Evolutionary conservation across 371 early-diverging fungal species (phyloP).

Genomic region (Chytridiales sp.): DNA sequence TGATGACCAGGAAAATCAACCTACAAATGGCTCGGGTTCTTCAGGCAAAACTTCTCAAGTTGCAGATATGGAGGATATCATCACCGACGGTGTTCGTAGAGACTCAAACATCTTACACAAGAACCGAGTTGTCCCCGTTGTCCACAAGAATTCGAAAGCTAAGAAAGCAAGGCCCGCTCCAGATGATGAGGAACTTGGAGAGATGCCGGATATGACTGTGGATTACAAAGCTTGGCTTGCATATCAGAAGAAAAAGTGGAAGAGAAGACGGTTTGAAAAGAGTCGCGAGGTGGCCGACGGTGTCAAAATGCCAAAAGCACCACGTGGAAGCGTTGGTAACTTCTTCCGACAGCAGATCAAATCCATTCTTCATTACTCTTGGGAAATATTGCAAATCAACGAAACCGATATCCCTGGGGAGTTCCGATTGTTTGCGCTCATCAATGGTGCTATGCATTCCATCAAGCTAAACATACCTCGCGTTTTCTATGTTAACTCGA

Average conservation of each 20-base stretch:
- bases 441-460: slow-evolving; percentile 66
- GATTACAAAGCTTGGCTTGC: slow-evolving; percentile 39
- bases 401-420: slow-evolving; percentile 82
- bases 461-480: slow-evolving; percentile 79
- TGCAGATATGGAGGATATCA: slow-evolving; percentile 35
- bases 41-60: not conserved
- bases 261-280: slow-evolving; percentile 23
- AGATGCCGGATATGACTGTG: slow-evolving; percentile 24
- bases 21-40: not conserved
- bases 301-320: not conserved
- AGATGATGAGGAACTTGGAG: slow-evolving; percentile 16
- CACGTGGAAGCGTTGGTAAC: slow-evolving; percentile 27
- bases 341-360: slow-evolving; percentile 62
- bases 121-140: slow-evolving; percentile 19
- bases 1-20: not conserved
- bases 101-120: not conserved
- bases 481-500: slow-evolving; percentile 80
- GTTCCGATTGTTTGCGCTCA: slow-evolving; percentile 78
- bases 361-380: slow-evolving; percentile 57
- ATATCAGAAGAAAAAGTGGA: slow-evolving; percentile 39
- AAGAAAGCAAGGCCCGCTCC: slow-evolving; percentile 16
- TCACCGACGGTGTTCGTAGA: not conserved
- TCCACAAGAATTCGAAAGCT: slow-evolving; percentile 22
- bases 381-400: slow-evolving; percentile 85
- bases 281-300: slow-evolving; percentile 4